Evolutionary conservation across 192 early-diverging fungal species (phyloP).

Genomic region (Coemansia sp.): DNA sequence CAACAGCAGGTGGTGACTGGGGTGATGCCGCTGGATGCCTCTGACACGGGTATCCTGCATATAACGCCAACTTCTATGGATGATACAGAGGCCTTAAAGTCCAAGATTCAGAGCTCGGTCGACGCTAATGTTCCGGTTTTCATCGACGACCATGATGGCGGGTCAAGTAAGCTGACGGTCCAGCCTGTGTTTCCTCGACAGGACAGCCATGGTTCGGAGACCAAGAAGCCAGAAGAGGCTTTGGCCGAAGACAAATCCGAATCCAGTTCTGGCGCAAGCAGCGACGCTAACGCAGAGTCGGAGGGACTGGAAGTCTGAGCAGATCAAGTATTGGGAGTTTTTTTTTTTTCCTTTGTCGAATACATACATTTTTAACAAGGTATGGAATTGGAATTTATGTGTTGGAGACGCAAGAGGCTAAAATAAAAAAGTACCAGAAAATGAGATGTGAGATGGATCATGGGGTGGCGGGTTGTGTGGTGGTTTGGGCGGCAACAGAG

Average conservation of each 20-base stretch:
- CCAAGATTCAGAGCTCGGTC: conserved; percentile 24
- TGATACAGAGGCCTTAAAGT: conserved; percentile 16
- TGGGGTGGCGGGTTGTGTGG: neutral
- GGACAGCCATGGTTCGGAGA: neutral
- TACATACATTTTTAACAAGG: no score
- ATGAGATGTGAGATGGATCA: no score
- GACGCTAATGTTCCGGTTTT: conserved; percentile 37
- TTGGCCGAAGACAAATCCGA: no score
- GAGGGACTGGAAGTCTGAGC: no score
- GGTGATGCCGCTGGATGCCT: conserved; percentile 42
- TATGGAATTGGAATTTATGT: no score
- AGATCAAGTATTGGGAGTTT: no score
- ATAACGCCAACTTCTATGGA: conserved; percentile 21
- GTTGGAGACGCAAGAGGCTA: no score
- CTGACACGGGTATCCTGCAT: conserved; percentile 50
- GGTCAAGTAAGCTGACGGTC: conserved; percentile 20
- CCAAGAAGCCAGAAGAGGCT: neutral
- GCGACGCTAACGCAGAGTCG: no score
- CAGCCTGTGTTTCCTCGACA: conserved; percentile 20
- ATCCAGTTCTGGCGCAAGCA: no score
- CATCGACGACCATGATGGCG: conserved; percentile 32
- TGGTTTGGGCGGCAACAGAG: no score
- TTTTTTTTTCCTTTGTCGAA: no score
- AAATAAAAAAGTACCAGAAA: no score
- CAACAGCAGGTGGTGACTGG: neutral